Conservation (phyloP, 2,329 filamentous ascomycete genomes). For the Fusarium sp. region DNA sequence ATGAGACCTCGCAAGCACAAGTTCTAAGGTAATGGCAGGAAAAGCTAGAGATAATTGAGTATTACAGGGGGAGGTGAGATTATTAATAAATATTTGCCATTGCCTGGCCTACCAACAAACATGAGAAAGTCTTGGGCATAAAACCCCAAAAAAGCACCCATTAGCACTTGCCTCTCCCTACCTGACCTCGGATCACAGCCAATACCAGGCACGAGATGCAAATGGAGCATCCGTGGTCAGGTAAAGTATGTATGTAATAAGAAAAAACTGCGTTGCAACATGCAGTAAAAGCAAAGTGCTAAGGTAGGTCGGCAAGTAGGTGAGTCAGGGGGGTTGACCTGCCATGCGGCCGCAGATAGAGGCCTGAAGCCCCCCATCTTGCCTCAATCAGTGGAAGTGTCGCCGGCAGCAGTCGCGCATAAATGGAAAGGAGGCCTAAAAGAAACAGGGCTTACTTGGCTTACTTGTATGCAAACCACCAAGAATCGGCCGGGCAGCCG, state of each 20-base stretch:
- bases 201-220: conserved; percentile 1
- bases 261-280: background rate
- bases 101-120: background rate
- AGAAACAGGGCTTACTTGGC: background rate
- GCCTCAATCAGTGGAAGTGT: background rate
- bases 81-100: conserved; percentile 13
- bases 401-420: background rate
- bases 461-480: background rate
- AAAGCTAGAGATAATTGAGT: background rate
- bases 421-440: background rate
- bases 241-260: background rate
- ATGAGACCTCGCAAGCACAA: background rate
- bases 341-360: background rate
- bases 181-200: background rate
- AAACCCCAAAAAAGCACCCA: background rate
- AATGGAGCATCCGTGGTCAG: background rate
- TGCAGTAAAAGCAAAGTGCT: background rate
- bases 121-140: conserved; percentile 1
- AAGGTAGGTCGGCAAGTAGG: background rate
- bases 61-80: conserved; percentile 2
- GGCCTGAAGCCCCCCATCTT: background rate
- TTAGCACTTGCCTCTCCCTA: background rate
- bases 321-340: background rate
- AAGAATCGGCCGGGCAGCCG: background rate
- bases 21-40: background rate